Evolutionary conservation across 371 early-diverging fungal genomes (phyloP).

Genomic region (Lichtheimia ramosa): DNA sequence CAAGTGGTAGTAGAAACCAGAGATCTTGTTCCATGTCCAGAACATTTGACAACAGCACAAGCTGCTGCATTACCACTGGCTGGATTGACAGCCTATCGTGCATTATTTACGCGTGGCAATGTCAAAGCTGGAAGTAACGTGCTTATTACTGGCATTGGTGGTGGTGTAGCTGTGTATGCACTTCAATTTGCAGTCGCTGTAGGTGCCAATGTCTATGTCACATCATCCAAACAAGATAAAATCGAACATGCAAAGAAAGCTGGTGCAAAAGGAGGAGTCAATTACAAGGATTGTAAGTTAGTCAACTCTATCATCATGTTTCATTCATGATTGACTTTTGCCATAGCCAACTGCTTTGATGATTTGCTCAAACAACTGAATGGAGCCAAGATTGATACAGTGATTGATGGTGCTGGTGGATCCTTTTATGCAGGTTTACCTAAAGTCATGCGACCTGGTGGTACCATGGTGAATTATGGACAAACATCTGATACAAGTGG

Average conservation of each 20-base stretch:
- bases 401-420: conserved; percentile 76
- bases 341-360: conserved; percentile 48
- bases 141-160: conserved; percentile 74
- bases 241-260: conserved; percentile 58
- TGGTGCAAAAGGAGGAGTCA: conserved; percentile 72
- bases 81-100: conserved; percentile 70
- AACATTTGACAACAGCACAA: conserved; percentile 57
- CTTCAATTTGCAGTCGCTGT: conserved; percentile 67
- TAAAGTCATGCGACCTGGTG: conserved; percentile 49
- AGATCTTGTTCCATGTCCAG: conserved; percentile 54
- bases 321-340: not conserved
- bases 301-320: not conserved
- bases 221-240: conserved; percentile 64
- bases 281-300: conserved; percentile 64
- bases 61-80: conserved; percentile 73
- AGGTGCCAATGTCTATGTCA: conserved; percentile 73
- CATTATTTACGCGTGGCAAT: conserved; percentile 57
- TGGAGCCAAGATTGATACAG: conserved; percentile 43
- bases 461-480: conserved; percentile 59
- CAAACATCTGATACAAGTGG: conserved; percentile 35
- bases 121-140: conserved; percentile 58
- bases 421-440: conserved; percentile 41
- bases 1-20: conserved; percentile 45
- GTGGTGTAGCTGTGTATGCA: conserved; percentile 74
- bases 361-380: conserved; percentile 48